Conservation (phyloP, 1,139 yeast genomes). For the Magnusiomyces ingens region DNA sequence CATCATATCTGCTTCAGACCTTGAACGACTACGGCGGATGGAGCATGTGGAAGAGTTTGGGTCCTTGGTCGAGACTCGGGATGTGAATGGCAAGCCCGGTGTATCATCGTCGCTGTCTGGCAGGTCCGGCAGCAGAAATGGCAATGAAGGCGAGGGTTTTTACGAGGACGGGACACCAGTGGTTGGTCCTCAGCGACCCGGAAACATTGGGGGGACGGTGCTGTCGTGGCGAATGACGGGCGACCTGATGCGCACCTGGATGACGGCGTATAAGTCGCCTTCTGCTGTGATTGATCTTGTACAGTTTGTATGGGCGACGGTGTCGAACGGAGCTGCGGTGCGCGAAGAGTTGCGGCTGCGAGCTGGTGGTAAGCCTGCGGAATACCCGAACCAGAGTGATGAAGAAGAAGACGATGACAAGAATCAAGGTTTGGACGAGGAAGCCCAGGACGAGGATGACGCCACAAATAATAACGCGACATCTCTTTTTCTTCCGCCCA, state of each 20-base stretch:
- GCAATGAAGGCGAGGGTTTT: too few relatives aligned
- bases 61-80: too few relatives aligned
- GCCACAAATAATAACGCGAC: background rate
- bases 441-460: background rate
- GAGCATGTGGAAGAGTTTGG: background rate
- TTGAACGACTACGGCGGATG: background rate
- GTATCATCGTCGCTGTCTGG: too few relatives aligned
- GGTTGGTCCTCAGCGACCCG: too few relatives aligned
- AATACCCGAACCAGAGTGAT: too few relatives aligned
- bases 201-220: constrained; percentile 23
- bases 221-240: constrained; percentile 29
- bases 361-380: too few relatives aligned
- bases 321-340: constrained; percentile 23
- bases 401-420: background rate
- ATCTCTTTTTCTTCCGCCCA: constrained; percentile 25
- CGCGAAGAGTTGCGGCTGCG: background rate
- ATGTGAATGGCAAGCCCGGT: too few relatives aligned
- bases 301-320: constrained; percentile 24
- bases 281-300: constrained; percentile 14
- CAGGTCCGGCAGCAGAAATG: too few relatives aligned
- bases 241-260: constrained; percentile 20
- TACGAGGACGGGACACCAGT: too few relatives aligned
- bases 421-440: background rate
- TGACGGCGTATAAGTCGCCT: constrained; percentile 7
- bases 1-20: constrained; percentile 1